These are phyloP conservation scores for Kluyveromyces marxianus DNA, from an alignment of 1,139 yeast species.

Conservation along the genomic window DNA sequence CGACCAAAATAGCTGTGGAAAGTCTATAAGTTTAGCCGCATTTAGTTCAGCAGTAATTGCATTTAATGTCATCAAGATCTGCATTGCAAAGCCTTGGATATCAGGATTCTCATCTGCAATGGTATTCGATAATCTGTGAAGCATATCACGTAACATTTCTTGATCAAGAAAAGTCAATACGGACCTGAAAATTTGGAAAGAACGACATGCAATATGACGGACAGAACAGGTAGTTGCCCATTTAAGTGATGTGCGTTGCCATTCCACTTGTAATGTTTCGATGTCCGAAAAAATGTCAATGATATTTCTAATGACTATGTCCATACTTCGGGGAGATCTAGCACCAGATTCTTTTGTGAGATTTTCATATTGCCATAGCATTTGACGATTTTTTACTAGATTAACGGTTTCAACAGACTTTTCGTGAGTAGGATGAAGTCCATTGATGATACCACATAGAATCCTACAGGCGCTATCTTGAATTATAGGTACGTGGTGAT, in stretches of 20 bases:
- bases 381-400: constrained; percentile 43
- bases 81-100: constrained; percentile 96
- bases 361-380: constrained; percentile 84
- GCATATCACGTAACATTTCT: constrained; percentile 86
- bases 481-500: constrained; percentile 76
- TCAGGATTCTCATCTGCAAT: constrained; percentile 83
- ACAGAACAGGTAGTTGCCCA: constrained; percentile 99
- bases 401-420: constrained; percentile 47
- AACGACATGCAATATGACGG: constrained; percentile 91
- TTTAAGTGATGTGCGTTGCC: constrained; percentile 76
- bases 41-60: constrained; percentile 83
- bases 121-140: constrained; percentile 86
- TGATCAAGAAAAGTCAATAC: constrained; percentile 73
- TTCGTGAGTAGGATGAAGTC: constrained; percentile 50
- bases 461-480: constrained; percentile 79
- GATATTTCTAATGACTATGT: constrained; percentile 58
- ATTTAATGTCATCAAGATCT: constrained; percentile 88
- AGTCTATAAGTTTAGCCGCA: constrained; percentile 69
- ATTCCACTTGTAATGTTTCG: constrained; percentile 59
- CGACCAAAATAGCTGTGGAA: constrained; percentile 95
- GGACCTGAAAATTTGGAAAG: constrained; percentile 87
- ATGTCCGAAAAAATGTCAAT: constrained; percentile 48
- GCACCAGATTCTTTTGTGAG: constrained; percentile 73
- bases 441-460: constrained; percentile 64
- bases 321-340: constrained; percentile 84